Conservation (phyloP, 108 stramenopile genomes). For the Fragilaria crotonensis region DNA sequence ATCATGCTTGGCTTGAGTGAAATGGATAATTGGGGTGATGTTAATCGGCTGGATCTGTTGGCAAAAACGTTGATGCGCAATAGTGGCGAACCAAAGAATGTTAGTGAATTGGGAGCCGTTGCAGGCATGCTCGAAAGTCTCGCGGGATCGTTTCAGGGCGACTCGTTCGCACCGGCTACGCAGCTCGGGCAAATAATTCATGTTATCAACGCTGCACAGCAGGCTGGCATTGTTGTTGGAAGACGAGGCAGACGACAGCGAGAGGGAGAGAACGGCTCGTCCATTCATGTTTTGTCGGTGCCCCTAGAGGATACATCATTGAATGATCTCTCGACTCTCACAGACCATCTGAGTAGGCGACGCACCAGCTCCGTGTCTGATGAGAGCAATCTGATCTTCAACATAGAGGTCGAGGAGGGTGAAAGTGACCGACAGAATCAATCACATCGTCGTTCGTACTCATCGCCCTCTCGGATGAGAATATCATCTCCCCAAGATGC, state of each 20-base stretch:
- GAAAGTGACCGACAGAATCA: background rate
- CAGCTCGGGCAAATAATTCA: constrained; percentile 45
- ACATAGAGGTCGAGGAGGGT: background rate
- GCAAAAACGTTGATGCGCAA: constrained; percentile 22
- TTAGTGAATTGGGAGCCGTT: constrained; percentile 46
- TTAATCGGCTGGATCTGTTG: constrained; percentile 29
- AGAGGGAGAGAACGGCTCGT: background rate
- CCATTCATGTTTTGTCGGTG: background rate
- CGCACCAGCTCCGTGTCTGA: background rate
- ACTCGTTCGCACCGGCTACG: constrained; percentile 13
- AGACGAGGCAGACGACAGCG: constrained; percentile 8
- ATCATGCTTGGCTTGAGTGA: constrained; percentile 49
- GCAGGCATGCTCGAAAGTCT: constrained; percentile 47
- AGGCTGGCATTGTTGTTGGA: constrained; percentile 44
- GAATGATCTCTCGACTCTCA: background rate
- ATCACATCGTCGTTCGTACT: background rate
- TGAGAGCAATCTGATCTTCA: background rate
- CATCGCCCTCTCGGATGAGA: background rate
- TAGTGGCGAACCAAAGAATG: constrained; percentile 1
- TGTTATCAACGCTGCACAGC: constrained; percentile 48
- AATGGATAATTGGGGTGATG: constrained; percentile 42
- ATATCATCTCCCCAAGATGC: constrained; percentile 28
- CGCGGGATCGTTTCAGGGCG: constrained; percentile 11
- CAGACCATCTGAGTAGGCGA: background rate
- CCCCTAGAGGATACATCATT: background rate